phyloP scores from a whole-genome alignment of 495 filamentous ascomycete genomes.

The Hypoxylon lienhwacheense region DNA sequence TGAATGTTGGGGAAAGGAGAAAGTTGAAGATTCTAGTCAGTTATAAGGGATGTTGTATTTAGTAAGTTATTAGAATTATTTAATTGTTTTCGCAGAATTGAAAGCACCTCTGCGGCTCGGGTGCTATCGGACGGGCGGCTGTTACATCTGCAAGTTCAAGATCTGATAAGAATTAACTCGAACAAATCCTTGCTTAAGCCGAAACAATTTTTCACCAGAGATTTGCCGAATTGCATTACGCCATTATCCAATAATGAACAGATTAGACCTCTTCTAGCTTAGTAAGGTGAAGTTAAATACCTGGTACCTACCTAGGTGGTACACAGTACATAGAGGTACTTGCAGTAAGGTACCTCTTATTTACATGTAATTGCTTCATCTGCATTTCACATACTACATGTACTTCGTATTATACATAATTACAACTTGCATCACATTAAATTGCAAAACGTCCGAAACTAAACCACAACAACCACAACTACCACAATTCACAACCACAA shows the following conservation, averaged over 20 bases:
- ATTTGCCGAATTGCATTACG: constrained; percentile 19
- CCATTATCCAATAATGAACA: constrained; percentile 8
- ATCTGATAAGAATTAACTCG: constrained; percentile 33
- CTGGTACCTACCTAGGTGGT: neutral
- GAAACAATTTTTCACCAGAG: constrained; percentile 24
- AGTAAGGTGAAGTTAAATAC: neutral
- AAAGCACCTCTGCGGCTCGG: constrained; percentile 35
- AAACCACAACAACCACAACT: too few species aligned
- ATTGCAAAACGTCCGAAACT: too few species aligned
- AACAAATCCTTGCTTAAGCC: constrained; percentile 23
- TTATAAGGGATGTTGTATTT: constrained; percentile 10
- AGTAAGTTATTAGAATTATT: too few species aligned
- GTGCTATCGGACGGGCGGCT: constrained; percentile 37
- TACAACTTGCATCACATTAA: too few species aligned
- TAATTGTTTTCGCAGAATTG: constrained; percentile 17
- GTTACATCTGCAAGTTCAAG: constrained; percentile 35
- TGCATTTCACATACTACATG: too few species aligned
- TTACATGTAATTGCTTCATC: too few species aligned
- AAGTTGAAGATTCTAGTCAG: constrained; percentile 12
- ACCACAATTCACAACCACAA: neutral
- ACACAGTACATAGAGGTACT: too few species aligned
- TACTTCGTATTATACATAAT: too few species aligned
- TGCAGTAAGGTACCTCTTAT: too few species aligned
- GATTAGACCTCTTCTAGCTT: neutral
- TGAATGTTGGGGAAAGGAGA: too few species aligned